Conservation (phyloP, 139 green algal genomes). For the Desmodesmus armatus region DNA sequence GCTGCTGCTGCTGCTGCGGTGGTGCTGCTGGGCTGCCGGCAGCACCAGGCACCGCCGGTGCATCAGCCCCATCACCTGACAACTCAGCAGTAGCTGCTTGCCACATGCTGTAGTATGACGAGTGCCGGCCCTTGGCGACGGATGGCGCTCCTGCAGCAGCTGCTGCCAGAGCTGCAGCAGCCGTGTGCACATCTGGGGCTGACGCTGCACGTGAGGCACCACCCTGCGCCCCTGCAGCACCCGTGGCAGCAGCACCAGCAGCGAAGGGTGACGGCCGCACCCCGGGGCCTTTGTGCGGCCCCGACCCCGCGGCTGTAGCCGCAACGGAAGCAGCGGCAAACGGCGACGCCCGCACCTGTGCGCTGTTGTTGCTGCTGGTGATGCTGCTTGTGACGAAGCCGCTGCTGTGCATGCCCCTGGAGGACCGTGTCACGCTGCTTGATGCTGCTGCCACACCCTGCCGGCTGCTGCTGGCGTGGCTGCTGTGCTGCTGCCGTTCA, state of each 20-base stretch:
- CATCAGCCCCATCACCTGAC: neutral
- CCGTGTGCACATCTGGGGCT: too few relatives aligned
- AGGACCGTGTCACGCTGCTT: neutral
- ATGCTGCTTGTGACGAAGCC: constrained; percentile 3
- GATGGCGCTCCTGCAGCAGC: neutral
- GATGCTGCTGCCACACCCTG: neutral
- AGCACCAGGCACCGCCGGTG: neutral
- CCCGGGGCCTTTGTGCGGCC: too few relatives aligned
- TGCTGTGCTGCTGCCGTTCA: neutral
- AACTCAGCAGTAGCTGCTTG: neutral
- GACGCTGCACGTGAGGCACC: too few relatives aligned
- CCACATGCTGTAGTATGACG: constrained; percentile 38
- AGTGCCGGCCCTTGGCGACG: constrained; percentile 24
- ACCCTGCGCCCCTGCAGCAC: too few relatives aligned
- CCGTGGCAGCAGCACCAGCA: neutral
- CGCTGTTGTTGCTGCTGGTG: constrained; percentile 13
- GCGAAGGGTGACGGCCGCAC: neutral
- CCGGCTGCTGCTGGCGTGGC: neutral
- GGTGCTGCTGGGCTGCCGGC: neutral
- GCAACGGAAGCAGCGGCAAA: constrained; percentile 22
- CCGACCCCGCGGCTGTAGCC: neutral
- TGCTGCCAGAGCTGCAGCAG: constrained; percentile 28
- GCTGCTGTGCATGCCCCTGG: neutral
- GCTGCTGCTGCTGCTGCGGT: neutral
- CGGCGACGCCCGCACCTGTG: constrained; percentile 11